These are phyloP conservation scores for Rutidosis leptorrhynchoides DNA, from an alignment of 129 eudicot species.

Conservation along the genomic window DNA sequence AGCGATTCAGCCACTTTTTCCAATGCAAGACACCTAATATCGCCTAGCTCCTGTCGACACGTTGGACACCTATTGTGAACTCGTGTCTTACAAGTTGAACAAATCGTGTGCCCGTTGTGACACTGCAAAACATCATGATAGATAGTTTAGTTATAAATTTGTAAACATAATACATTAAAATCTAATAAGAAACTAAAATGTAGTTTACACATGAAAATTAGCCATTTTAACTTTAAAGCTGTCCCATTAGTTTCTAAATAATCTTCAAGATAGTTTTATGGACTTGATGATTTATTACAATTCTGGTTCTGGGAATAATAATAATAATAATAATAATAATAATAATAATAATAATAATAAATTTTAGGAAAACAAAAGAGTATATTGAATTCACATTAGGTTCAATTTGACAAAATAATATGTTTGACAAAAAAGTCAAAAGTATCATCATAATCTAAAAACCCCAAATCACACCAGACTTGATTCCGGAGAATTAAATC, in stretches of 20 bases:
- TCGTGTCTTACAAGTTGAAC: conserved; percentile 15
- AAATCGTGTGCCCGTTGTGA: conserved; percentile 23
- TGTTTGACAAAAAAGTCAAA: conserved; percentile 10
- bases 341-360: conserved; percentile 9
- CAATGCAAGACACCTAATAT: conserved; percentile 18
- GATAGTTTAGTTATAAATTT: too few species aligned
- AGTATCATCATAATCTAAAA: conserved; percentile 22
- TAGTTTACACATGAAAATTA: background rate
- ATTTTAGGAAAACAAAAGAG: background rate
- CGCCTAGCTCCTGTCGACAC: conserved; percentile 12
- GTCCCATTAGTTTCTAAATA: background rate
- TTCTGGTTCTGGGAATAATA: too few species aligned
- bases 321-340: too few species aligned
- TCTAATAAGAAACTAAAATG: background rate
- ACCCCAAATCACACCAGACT: conserved; percentile 16
- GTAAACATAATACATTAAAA: background rate
- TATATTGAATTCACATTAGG: background rate
- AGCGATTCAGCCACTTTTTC: conserved; percentile 22
- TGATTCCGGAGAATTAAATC: background rate
- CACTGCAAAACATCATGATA: conserved; percentile 32
- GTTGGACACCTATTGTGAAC: conserved; percentile 17
- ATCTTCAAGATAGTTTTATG: conserved; percentile 4
- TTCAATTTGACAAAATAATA: conserved; percentile 9
- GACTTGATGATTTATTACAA: background rate
- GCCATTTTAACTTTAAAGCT: conserved; percentile 7